Evolutionary conservation across 768 basidiomycete genomes (phyloP).

Genomic region (Pleurotus cornucopiae): DNA sequence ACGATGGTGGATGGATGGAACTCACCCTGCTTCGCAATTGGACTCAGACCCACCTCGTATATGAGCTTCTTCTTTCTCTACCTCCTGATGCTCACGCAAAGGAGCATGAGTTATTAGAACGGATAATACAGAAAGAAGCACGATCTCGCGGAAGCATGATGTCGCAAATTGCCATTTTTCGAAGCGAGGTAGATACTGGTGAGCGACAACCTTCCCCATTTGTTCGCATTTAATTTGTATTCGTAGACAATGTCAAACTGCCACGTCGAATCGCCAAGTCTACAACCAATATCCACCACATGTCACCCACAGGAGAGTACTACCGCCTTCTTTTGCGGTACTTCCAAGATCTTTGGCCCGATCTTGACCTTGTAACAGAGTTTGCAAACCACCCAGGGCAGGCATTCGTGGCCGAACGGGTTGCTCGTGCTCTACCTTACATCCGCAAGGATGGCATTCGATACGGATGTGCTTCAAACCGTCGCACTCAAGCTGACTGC

Average conservation of each 20-base stretch:
- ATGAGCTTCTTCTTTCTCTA: slow-evolving; percentile 18
- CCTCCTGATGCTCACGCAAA: slow-evolving; percentile 10
- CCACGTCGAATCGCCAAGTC: no score
- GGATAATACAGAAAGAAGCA: no score
- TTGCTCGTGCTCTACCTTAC: slow-evolving; percentile 11
- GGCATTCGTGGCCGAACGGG: background rate
- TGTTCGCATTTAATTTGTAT: no score
- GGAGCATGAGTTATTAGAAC: slow-evolving; percentile 8
- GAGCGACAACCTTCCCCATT: no score
- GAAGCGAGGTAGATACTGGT: no score
- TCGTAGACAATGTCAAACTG: no score
- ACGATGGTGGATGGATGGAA: slow-evolving; percentile 24
- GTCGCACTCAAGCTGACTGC: slow-evolving; percentile 13
- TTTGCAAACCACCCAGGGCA: background rate
- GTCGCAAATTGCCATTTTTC: no score
- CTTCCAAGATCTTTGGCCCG: slow-evolving; percentile 10
- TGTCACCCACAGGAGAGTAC: background rate
- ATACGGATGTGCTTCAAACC: slow-evolving; percentile 15
- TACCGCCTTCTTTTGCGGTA: slow-evolving; percentile 11
- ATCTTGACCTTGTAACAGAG: slow-evolving; percentile 4
- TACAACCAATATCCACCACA: no score
- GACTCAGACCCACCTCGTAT: slow-evolving; percentile 21
- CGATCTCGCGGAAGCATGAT: no score
- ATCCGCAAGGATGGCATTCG: slow-evolving; percentile 19
- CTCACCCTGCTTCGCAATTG: slow-evolving; percentile 24